phyloP scores from a whole-genome alignment of 2,329 filamentous ascomycete genomes.

The Ophiocordyceps australis region DNA sequence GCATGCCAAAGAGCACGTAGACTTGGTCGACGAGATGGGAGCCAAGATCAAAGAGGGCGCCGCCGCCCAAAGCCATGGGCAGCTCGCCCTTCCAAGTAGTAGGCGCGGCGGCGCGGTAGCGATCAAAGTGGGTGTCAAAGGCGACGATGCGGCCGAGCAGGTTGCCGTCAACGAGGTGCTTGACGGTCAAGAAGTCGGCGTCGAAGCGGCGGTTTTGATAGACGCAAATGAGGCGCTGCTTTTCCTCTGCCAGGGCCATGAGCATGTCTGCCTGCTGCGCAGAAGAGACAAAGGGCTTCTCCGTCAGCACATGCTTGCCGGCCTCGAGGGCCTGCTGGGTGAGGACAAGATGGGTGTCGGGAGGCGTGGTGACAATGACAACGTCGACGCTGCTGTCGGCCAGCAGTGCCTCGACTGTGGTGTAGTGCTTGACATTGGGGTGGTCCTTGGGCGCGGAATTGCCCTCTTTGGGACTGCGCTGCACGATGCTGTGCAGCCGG shows the following conservation, averaged over 20 bases:
- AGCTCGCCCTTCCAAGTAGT: constrained; percentile 49
- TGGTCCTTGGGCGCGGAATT: constrained; percentile 54
- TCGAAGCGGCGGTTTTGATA: constrained; percentile 69
- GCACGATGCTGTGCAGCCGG: constrained; percentile 57
- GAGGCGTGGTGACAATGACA: constrained; percentile 53
- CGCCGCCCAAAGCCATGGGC: constrained; percentile 41
- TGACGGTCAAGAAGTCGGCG: constrained; percentile 54
- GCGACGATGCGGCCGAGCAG: constrained; percentile 55
- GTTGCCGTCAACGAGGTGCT: constrained; percentile 38
- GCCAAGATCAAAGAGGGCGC: constrained; percentile 56
- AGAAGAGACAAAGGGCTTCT: constrained; percentile 70
- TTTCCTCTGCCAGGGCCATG: constrained; percentile 30
- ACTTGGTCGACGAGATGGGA: constrained; percentile 63
- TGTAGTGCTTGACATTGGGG: constrained; percentile 45
- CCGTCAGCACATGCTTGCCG: constrained; percentile 63
- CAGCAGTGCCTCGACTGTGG: constrained; percentile 41
- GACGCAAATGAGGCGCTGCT: constrained; percentile 39
- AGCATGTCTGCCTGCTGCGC: constrained; percentile 48
- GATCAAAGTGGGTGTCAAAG: constrained; percentile 67
- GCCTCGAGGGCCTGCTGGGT: constrained; percentile 45
- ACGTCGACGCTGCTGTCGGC: constrained; percentile 48
- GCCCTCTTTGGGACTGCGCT: constrained; percentile 45
- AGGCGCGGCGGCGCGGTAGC: constrained; percentile 43
- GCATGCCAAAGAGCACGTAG: constrained; percentile 51
- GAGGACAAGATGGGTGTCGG: constrained; percentile 51